phyloP scores from a whole-genome alignment of 495 filamentous ascomycete genomes.

The Penicillium coffeae region DNA sequence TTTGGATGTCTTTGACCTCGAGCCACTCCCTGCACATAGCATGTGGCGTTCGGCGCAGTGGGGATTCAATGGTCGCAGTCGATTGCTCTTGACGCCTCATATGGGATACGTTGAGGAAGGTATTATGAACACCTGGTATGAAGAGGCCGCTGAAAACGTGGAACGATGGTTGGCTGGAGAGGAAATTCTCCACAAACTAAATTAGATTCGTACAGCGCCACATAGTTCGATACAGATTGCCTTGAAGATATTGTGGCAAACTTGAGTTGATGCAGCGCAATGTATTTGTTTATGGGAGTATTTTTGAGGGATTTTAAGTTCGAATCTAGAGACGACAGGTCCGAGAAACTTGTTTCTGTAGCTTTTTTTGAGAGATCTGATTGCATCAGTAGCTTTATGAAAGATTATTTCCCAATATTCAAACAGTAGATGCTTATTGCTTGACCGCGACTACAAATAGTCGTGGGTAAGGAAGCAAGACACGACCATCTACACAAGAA shows the following conservation, averaged over 20 bases:
- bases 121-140: not conserved
- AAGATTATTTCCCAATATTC: no score
- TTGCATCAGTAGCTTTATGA: no score
- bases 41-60: not conserved
- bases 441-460: constrained; percentile 47
- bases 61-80: not conserved
- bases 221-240: no score
- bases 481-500: constrained; percentile 35
- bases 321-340: no score
- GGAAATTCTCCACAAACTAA: not conserved
- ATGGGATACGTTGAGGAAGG: not conserved
- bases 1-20: no score
- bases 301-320: no score
- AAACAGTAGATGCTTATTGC: constrained; percentile 20
- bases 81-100: not conserved
- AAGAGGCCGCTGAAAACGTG: not conserved
- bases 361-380: no score
- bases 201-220: not conserved
- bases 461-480: constrained; percentile 44
- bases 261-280: no score
- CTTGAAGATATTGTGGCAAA: no score
- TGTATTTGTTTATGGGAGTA: no score
- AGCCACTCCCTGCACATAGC: not conserved
- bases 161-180: not conserved
- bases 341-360: no score